Evolutionary conservation across 179 eudicot genomes (phyloP).

Genomic region (Beta lomatogona): DNA sequence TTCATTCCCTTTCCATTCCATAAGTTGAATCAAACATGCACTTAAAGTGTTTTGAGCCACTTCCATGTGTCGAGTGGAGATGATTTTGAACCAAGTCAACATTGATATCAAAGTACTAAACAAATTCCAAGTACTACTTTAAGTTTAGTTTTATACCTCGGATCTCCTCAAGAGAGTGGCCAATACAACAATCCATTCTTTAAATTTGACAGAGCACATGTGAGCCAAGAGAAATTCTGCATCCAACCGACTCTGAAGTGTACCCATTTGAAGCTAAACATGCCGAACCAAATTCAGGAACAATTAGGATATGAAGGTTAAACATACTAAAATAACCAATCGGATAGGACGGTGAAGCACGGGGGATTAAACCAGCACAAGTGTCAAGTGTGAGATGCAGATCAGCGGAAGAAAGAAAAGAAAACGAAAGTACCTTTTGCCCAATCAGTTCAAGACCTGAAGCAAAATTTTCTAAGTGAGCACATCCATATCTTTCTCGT

Average conservation of each 20-base stretch:
- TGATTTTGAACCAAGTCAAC: neutral
- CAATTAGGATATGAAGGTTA: neutral
- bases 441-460: constrained; percentile 94
- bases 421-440: constrained; percentile 64
- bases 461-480: constrained; percentile 93
- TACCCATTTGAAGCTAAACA: constrained; percentile 85
- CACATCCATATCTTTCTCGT: constrained; percentile 91
- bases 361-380: no score
- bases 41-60: neutral
- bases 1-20: no score
- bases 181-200: constrained; percentile 97
- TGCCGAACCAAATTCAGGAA: neutral
- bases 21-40: no score
- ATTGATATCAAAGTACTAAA: constrained; percentile 2
- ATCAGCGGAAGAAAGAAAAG: neutral
- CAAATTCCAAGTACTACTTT: constrained; percentile 7
- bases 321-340: neutral
- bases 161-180: constrained; percentile 94
- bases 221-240: constrained; percentile 97
- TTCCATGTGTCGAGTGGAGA: neutral
- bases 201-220: constrained; percentile 98
- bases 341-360: neutral
- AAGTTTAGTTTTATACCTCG: constrained; percentile 55
- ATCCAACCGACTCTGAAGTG: constrained; percentile 92
- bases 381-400: neutral